Percentiles rank a stretch among this genome's conserved stretches.
Conservation (phyloP, 2,329 filamentous ascomycete species). For the Botrytis elliptica region DNA sequence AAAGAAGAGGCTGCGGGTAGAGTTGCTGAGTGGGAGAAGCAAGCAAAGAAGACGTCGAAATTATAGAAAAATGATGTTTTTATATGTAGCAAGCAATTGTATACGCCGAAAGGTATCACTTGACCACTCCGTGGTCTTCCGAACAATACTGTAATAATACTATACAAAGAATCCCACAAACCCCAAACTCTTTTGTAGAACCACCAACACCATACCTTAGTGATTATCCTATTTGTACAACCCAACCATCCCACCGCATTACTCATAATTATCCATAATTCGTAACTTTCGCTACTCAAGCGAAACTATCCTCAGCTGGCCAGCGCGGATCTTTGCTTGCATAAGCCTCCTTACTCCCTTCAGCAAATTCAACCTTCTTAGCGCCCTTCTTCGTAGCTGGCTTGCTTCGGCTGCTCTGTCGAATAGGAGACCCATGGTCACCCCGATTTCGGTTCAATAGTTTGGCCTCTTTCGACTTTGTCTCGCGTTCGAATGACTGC, state of each 20-base stretch:
- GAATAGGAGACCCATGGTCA: background rate
- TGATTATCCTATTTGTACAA: constrained; percentile 26
- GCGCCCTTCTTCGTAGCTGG: background rate
- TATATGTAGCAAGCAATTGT: constrained; percentile 2
- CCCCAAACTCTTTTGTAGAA: constrained; percentile 7
- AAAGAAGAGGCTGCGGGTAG: constrained; percentile 28
- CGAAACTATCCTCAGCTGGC: constrained; percentile 39
- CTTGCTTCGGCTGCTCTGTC: background rate
- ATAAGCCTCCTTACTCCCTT: constrained; percentile 1
- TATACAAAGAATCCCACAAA: constrained; percentile 20
- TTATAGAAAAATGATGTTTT: constrained; percentile 26
- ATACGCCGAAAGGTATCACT: constrained; percentile 12
- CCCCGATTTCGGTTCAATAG: background rate
- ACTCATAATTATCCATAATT: constrained; percentile 26
- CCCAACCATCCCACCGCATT: constrained; percentile 23
- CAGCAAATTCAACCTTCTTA: constrained; percentile 10
- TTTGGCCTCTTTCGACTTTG: constrained; percentile 6
- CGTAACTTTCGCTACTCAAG: constrained; percentile 25
- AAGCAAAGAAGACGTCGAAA: constrained; percentile 30
- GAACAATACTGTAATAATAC: constrained; percentile 20
- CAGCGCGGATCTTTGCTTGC: constrained; percentile 26
- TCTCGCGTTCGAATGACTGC: constrained; percentile 6
- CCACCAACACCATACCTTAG: constrained; percentile 17
- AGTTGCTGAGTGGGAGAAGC: constrained; percentile 36
- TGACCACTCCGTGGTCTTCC: constrained; percentile 7